Evolutionary conservation across 2,329 filamentous ascomycete genomes (phyloP), one percentile per base, ranked within the genome.

Genomic region (Ilyonectria destructans): DNA sequence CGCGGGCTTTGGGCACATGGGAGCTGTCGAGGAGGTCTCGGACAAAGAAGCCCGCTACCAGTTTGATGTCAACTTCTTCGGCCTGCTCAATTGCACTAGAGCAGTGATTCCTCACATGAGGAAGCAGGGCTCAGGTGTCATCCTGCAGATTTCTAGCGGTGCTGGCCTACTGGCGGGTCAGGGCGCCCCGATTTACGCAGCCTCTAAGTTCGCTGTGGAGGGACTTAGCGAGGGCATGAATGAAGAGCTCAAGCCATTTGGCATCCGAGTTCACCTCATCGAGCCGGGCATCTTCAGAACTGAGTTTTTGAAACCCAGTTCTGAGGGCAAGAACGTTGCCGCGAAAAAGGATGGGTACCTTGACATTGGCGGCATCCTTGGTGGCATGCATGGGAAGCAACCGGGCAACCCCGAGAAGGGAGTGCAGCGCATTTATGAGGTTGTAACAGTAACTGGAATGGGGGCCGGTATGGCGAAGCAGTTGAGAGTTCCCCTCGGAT

Each of bases 261-360:
- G 82, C 6, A 77, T 87, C 60, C 68, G 79, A 10, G 79, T 82
- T 6, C 40, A 76, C 7, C 67, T 80, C 19, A 74, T 86, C 33
- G 84, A 85, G 68, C 84, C 84, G 1, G 85, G 85, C 1, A 82
- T 83, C 67, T 86, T 87, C 75, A 80, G 85, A 4, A 86, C 84
- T 1, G 77, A 75, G 0, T 82, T 87, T 58, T 77, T 86, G 15
- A 35, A 51, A 17, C 17, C 46, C 10, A 26, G 67, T 13, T 37
- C 68, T 2, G 65, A 60, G 19, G 62, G 56, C 21, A 49, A 59
- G 26, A 59, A 59, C 10, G 29, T 60, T 2, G 19, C 6, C n/a
- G 6, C 12, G 9, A 40, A n/a, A 6, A 56, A 59, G 26, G 56
- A 65, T 2, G 37, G 56, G 3, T 60, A 65, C 9, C 15, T 56